phyloP scores from a whole-genome alignment of 257 asterid genomes.

The Jasminum sambac region DNA sequence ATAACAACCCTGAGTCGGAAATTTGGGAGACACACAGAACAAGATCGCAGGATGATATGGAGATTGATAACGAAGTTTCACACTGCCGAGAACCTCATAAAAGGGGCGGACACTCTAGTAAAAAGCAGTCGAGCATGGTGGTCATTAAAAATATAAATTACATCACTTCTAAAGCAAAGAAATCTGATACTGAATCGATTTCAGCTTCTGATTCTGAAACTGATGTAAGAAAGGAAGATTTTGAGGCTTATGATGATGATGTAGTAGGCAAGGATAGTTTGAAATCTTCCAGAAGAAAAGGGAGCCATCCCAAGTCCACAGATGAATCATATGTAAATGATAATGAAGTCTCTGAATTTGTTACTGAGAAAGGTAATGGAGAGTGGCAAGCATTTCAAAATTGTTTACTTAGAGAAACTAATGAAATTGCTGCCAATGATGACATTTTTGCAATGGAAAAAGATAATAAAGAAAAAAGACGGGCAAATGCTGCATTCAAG shows the following conservation, averaged over 20 bases:
- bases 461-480: constrained; percentile 48
- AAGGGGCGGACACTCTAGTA: constrained; percentile 46
- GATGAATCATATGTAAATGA: constrained; percentile 37
- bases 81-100: constrained; percentile 41
- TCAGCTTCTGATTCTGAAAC: constrained; percentile 39
- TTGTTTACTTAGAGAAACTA: constrained; percentile 67
- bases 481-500: constrained; percentile 33
- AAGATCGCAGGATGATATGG: constrained; percentile 38
- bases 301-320: constrained; percentile 36
- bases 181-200: constrained; percentile 39
- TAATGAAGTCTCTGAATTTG: constrained; percentile 37
- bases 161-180: constrained; percentile 48
- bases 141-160: constrained; percentile 53
- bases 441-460: constrained; percentile 63
- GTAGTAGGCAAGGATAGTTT: constrained; percentile 29
- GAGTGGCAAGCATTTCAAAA: constrained; percentile 93
- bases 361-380: constrained; percentile 51
- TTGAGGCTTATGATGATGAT: constrained; percentile 36
- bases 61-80: constrained; percentile 32
- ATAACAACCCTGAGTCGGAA: constrained; percentile 51
- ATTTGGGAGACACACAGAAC: constrained; percentile 32
- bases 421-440: constrained; percentile 51
- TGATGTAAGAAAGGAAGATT: constrained; percentile 43
- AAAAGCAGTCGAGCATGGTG: constrained; percentile 46
- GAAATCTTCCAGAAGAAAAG: constrained; percentile 54